These are phyloP conservation scores for Streptanthus diversifolius DNA, from an alignment of 345 rosid species.

Conservation along the genomic window DNA sequence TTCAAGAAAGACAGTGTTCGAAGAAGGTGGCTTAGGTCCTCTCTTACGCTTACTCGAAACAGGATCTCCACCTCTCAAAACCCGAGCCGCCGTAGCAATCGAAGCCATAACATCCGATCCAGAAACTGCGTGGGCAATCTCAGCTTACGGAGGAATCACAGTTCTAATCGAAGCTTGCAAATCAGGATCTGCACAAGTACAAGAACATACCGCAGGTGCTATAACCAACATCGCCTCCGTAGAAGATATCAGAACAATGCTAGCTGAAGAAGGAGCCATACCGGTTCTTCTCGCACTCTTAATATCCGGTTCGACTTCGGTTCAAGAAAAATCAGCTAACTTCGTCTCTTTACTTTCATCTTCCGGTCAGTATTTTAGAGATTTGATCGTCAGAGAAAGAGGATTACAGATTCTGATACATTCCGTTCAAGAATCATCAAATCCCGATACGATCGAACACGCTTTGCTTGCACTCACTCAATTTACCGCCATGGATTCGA, in stretches of 20 bases:
- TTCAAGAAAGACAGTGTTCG: slow-evolving; percentile 59
- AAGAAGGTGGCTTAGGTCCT: slow-evolving; percentile 75
- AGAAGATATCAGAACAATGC: slow-evolving; percentile 50
- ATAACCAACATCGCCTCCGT: slow-evolving; percentile 55
- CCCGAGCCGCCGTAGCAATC: slow-evolving; percentile 62
- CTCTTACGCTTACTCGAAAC: slow-evolving; percentile 58
- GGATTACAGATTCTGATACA: slow-evolving; percentile 60
- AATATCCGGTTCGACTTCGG: slow-evolving; percentile 36
- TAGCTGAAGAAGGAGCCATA: slow-evolving; percentile 73
- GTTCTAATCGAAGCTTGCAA: slow-evolving; percentile 59
- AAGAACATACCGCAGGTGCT: slow-evolving; percentile 58
- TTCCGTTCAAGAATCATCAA: slow-evolving; percentile 40
- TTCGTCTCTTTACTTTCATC: slow-evolving; percentile 55
- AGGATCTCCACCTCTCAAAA: slow-evolving; percentile 53
- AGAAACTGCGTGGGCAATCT: slow-evolving; percentile 69
- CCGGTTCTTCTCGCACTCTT: slow-evolving; percentile 53
- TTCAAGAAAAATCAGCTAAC: slow-evolving; percentile 50
- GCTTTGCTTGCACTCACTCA: slow-evolving; percentile 46
- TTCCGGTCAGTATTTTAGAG: slow-evolving; percentile 57
- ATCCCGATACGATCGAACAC: slow-evolving; percentile 48
- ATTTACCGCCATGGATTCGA: slow-evolving; percentile 37
- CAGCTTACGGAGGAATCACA: slow-evolving; percentile 64
- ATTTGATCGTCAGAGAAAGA: slow-evolving; percentile 53
- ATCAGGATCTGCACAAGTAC: slow-evolving; percentile 51
- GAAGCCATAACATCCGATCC: slow-evolving; percentile 68